Evolutionary conservation across 108 stramenopile species (phyloP), one percentile per base, ranked within the genome.

Genomic region (Cyclotella sp.): DNA sequence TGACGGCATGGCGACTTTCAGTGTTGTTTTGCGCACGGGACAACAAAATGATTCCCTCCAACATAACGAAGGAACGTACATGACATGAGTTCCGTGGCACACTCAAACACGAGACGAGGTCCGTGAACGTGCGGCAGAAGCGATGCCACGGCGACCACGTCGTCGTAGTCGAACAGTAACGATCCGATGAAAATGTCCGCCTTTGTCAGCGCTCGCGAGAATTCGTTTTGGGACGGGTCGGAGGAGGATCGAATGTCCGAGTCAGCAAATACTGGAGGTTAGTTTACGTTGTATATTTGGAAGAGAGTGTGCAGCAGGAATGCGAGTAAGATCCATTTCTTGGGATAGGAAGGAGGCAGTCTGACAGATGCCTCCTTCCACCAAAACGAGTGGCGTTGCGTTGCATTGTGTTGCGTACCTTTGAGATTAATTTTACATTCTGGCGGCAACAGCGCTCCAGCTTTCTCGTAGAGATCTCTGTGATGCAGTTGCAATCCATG

Each of bases 1-100:
- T n/a, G n/a, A n/a, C n/a, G n/a, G n/a, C n/a, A n/a, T n/a, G n/a
- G n/a, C n/a, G n/a, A n/a, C n/a, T n/a, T n/a, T n/a, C n/a, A n/a
- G n/a, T n/a, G n/a, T n/a, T n/a, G n/a, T n/a, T n/a, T n/a, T 34
- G 34, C 6, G 7, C 8, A 30, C 29, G 34, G 29, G 30, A 39
- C 29, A 61, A 34, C 9, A 13, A 39, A 39, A 15, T 13, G 34
- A 61, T 7, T 39, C 12, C 4, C 3, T 61, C 30, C 52, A 6
- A 19, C 7, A 34, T 2, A 61, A 39, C 2, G 3, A 39, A 9
- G 6, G 1, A 39, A 61, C 60, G 2, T 12, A 61, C 60, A 84
- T 15, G 75, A 44, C 95, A 96, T 94, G 16, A 96, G 81, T 76
- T 96, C 95, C 19, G 88, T 87, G 40, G 95, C 91, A 55, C 86